Percentiles rank a stretch among this genome's conserved stretches.
phyloP scores from a whole-genome alignment of 1,139 yeast genomes.

The Diutina catenulata region DNA sequence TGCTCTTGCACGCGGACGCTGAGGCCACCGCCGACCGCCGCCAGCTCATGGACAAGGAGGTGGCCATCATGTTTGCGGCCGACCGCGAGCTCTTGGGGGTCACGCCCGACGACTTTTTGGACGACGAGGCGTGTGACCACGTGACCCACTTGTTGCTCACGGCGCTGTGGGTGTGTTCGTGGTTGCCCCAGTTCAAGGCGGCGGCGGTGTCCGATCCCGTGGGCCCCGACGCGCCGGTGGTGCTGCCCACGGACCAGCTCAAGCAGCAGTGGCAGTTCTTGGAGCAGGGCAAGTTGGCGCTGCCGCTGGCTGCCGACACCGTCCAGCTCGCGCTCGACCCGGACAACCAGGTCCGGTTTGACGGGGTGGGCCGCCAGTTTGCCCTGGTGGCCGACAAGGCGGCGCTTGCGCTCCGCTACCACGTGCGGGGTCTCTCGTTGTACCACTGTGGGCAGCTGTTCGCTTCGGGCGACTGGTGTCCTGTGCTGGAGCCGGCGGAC shows the following conservation, averaged over 20 bases:
- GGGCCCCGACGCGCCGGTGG: neutral
- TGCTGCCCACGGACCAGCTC: constrained; percentile 30
- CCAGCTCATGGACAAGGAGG: constrained; percentile 21
- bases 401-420: constrained; percentile 51
- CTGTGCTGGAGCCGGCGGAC: constrained; percentile 44
- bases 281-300: constrained; percentile 27
- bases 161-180: constrained; percentile 34
- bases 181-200: constrained; percentile 39
- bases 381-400: constrained; percentile 35
- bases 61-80: constrained; percentile 20
- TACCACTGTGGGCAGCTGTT: constrained; percentile 44
- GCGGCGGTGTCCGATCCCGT: neutral
- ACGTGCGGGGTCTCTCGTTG: constrained; percentile 49
- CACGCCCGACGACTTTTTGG: constrained; percentile 30
- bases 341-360: constrained; percentile 34
- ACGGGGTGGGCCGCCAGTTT: constrained; percentile 32
- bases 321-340: constrained; percentile 25
- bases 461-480: constrained; percentile 26
- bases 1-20: constrained; percentile 13
- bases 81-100: constrained; percentile 16
- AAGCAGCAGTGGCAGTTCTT: constrained; percentile 49
- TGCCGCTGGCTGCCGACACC: constrained; percentile 13
- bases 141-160: constrained; percentile 38
- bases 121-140: constrained; percentile 33
- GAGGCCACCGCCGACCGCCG: constrained; percentile 9